Base-by-base conservation (phyloP, 805 yeast genomes). In the Ogataea salicorniae region DNA sequence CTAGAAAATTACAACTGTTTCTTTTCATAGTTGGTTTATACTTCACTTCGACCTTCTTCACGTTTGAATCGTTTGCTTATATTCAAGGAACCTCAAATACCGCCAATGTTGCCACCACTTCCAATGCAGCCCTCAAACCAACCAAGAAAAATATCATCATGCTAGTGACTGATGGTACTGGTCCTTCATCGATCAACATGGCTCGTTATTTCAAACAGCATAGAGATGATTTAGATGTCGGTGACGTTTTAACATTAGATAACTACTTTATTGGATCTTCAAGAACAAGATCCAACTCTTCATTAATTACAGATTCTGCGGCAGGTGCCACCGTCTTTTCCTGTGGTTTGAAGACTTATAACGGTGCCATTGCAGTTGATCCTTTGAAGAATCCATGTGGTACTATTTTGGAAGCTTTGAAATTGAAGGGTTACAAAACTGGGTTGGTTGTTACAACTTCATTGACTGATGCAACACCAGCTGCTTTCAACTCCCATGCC, bases 321-420 rank as follows among this genome's bases (percentile, higher is more conserved):
- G 98, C 98, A 2, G 97, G 97, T 15, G 98, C 97, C 15, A 89
- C 96, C 14, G 97, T 96, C 1, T 91, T 90, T 60, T 75, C 95
- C 0, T 88, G 96, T 66, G 92, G 82, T 6, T 60, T 81, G 57
- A 91, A 91, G 70, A 71, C 90, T 5, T 89, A 87, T 68, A 91
- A 91, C 63, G 94, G 95, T 15, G 97, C 96, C 13, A 86, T 91
- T 63, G 95, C 89, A n/a, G 96, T 91, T 15, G 76, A 77, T 50
- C 80, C 88, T 1, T 67, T 73, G 33, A 71, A 75, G 42, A 55
- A 60, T n/a, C 95, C 97, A 6, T 86, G 95, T 62, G 97, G 96
- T 6, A 88, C 96, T 2, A 68, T 91, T 37, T 70, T 91, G 54
- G 98, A 91, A 67, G 95, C 95, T 1, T 82, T 92, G 59, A 90